These are phyloP conservation scores for Gleditsia sinensis DNA, from an alignment of 306 rosid species.

Conservation along the genomic window DNA sequence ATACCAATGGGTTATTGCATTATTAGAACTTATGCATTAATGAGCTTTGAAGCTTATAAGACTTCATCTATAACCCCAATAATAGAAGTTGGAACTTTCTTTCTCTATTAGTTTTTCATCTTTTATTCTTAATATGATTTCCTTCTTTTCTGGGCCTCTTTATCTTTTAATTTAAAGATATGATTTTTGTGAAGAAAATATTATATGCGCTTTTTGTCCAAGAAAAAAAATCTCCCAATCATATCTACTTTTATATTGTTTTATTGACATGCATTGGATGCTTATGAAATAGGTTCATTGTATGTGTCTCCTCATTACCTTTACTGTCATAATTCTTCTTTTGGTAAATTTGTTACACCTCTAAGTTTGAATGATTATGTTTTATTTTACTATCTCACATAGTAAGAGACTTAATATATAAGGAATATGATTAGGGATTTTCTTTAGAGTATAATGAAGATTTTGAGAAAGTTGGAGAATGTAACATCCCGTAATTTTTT, in stretches of 20 bases:
- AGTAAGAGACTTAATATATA: no score
- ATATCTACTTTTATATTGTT: neutral
- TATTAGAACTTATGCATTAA: conserved; percentile 75
- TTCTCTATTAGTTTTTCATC: conserved; percentile 10
- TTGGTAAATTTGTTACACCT: no score
- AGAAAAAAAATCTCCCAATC: neutral
- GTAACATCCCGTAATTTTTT: no score
- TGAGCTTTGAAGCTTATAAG: conserved; percentile 94
- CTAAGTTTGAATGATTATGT: no score
- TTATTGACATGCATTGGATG: conserved; percentile 12
- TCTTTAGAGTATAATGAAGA: no score
- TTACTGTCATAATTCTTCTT: conserved; percentile 31
- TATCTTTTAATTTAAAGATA: neutral
- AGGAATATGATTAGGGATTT: no score
- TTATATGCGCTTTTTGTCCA: neutral
- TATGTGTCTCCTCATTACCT: no score
- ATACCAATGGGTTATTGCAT: conserved; percentile 90
- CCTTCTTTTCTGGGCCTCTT: conserved; percentile 2
- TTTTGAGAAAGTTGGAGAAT: no score
- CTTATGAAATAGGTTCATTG: neutral
- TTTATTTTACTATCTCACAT: no score
- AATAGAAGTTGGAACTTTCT: conserved; percentile 69
- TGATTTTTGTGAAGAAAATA: conserved; percentile 16
- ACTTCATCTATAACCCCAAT: conserved; percentile 86
- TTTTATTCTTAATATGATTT: conserved; percentile 6